Conservation (phyloP, 176 grass and related monocot genomes). For the Aegilops umbellulata region DNA sequence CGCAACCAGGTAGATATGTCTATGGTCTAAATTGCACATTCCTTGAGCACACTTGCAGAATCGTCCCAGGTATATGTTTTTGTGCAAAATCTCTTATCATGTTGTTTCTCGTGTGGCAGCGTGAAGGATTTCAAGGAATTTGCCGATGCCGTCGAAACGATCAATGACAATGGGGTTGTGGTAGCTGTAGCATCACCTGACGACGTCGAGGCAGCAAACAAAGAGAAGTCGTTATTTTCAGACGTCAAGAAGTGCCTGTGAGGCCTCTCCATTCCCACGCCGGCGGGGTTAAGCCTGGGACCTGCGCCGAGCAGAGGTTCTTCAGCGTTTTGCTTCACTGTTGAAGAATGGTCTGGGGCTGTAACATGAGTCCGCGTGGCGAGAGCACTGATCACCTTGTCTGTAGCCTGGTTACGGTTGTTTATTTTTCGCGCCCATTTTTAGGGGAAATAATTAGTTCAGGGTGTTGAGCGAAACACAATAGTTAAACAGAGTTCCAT, state of each 20-base stretch:
- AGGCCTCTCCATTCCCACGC: neutral
- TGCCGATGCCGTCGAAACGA: constrained; percentile 70
- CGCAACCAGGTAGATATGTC: constrained; percentile 65
- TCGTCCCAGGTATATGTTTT: neutral
- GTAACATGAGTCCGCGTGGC: neutral
- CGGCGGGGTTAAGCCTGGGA: neutral
- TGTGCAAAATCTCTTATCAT: neutral
- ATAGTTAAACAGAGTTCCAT: neutral
- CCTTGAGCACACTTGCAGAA: neutral
- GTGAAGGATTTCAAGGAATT: constrained; percentile 97
- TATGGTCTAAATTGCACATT: neutral
- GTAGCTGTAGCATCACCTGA: constrained; percentile 88
- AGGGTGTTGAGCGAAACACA: neutral
- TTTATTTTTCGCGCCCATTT: neutral
- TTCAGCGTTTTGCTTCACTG: neutral
- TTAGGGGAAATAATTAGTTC: constrained; percentile 20
- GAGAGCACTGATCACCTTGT: neutral
- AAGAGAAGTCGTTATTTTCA: constrained; percentile 51
- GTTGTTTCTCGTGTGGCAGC: constrained; percentile 44
- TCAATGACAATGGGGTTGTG: constrained; percentile 75
- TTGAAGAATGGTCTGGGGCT: constrained; percentile 13
- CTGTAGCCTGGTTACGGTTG: neutral
- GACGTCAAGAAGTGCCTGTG: constrained; percentile 75
- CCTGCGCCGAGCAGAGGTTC: neutral
- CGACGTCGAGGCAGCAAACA: constrained; percentile 66